These are phyloP conservation scores for Gracilaria gracilis DNA, from an alignment of 23 red algal genomes.

Conservation along the genomic window DNA sequence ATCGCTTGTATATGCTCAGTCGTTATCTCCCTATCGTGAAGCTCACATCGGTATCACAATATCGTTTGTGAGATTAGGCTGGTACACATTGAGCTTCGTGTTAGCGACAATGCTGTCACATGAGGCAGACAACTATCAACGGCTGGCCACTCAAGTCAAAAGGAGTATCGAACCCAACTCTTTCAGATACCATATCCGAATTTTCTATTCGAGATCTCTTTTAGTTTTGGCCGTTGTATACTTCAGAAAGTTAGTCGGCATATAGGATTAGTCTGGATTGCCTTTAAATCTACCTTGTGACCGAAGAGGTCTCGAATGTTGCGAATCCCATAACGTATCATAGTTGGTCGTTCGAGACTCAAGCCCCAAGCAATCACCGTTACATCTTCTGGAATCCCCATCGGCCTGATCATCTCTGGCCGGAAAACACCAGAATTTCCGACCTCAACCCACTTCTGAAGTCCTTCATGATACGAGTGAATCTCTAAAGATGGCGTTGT, in stretches of 20 bases:
- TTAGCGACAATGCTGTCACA: too few relatives aligned
- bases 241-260: slow-evolving; percentile 88
- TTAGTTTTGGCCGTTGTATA: neutral
- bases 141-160: neutral
- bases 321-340: slow-evolving; percentile 94
- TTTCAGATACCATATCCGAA: neutral
- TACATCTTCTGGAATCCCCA: slow-evolving; percentile 93
- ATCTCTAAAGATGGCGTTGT: slow-evolving; percentile 97
- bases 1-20: too few relatives aligned
- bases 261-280: slow-evolving; percentile 92
- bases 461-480: slow-evolving; percentile 85
- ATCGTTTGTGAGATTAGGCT: too few relatives aligned
- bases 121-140: neutral
- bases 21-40: too few relatives aligned
- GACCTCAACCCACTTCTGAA: slow-evolving; percentile 96
- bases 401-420: slow-evolving; percentile 98
- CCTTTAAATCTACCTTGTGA: slow-evolving; percentile 90
- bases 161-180: neutral
- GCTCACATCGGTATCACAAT: too few relatives aligned
- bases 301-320: slow-evolving; percentile 99
- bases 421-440: slow-evolving; percentile 98
- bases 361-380: slow-evolving; percentile 98
- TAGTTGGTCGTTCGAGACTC: slow-evolving; percentile 95
- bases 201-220: neutral
- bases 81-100: too few relatives aligned